Conservation (phyloP, 2,329 filamentous ascomycete species). For the Trichoderma lentiforme region DNA sequence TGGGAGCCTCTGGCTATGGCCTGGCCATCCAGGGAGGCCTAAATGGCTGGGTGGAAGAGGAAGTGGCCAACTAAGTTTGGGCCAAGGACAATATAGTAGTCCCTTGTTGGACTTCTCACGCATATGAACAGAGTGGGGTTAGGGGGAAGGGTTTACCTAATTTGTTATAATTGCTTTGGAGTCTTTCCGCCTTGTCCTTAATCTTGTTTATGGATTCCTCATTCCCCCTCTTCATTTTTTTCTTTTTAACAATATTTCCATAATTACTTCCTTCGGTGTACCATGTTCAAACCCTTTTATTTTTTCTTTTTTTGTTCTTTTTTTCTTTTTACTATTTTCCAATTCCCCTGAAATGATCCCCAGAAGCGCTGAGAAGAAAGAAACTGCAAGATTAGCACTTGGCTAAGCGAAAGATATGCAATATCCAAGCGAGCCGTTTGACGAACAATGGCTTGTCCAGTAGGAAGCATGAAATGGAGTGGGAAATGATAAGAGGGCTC, state of each 20-base stretch:
- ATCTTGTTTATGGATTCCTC: constrained; percentile 22
- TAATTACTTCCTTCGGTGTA: constrained; percentile 19
- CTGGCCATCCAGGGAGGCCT: constrained; percentile 61
- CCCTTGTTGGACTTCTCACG: constrained; percentile 23
- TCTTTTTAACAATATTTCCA: constrained; percentile 16
- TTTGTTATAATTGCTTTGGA: constrained; percentile 41
- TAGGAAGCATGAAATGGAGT: not conserved
- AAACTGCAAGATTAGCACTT: not conserved
- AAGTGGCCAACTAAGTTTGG: constrained; percentile 54
- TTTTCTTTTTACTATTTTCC: not conserved
- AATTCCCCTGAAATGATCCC: constrained; percentile 8
- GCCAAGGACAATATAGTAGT: constrained; percentile 19
- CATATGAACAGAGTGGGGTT: constrained; percentile 22
- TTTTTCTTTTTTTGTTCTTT: not conserved
- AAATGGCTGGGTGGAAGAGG: constrained; percentile 67
- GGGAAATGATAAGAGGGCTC: not conserved
- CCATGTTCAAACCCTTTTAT: constrained; percentile 4
- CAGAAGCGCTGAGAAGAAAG: constrained; percentile 10
- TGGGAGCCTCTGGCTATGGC: constrained; percentile 55
- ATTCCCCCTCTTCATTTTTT: constrained; percentile 20
- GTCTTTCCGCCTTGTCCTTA: constrained; percentile 25
- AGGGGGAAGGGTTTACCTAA: constrained; percentile 33
- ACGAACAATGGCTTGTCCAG: constrained; percentile 7
- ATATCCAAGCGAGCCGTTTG: not conserved
- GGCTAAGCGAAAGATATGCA: not conserved